Percentiles rank a stretch among this genome's conserved stretches.
These are phyloP conservation scores for Bipolaris victoriae DNA, from an alignment of 2,329 filamentous ascomycete species.

Conservation along the genomic window DNA sequence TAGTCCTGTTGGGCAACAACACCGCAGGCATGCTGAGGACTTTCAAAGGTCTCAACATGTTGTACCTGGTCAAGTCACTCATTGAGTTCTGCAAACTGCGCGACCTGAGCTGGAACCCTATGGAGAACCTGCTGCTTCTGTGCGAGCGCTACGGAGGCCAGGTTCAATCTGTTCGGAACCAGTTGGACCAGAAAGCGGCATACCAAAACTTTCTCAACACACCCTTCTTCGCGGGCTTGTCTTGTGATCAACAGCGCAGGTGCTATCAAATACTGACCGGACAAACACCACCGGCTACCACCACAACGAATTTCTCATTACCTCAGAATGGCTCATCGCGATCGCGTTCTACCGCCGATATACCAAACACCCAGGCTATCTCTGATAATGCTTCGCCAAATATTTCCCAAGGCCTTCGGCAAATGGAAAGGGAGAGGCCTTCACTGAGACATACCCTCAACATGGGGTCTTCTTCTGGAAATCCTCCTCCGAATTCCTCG, in stretches of 20 bases:
- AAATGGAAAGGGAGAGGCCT: conserved; percentile 17
- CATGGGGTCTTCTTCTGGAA: neutral
- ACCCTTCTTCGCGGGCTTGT: conserved; percentile 31
- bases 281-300: conserved; percentile 32
- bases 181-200: conserved; percentile 30
- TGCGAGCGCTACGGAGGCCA: conserved; percentile 36
- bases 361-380: conserved; percentile 11
- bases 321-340: conserved; percentile 7
- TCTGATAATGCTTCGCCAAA: conserved; percentile 20
- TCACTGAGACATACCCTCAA: neutral
- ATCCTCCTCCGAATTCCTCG: neutral
- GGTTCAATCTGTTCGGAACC: conserved; percentile 29
- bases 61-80: conserved; percentile 36
- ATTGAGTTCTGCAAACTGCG: conserved; percentile 33
- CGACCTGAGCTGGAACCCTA: conserved; percentile 39
- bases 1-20: conserved; percentile 35
- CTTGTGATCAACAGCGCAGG: conserved; percentile 30
- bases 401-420: conserved; percentile 18
- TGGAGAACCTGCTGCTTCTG: conserved; percentile 38
- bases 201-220: conserved; percentile 40
- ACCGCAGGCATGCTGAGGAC: conserved; percentile 29
- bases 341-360: conserved; percentile 18
- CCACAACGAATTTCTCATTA: conserved; percentile 31
- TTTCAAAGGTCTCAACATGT: conserved; percentile 41
- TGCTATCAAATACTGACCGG: conserved; percentile 37